These are phyloP conservation scores for Pleodorina starrii DNA, from an alignment of 139 green algal species.

Conservation along the genomic window DNA sequence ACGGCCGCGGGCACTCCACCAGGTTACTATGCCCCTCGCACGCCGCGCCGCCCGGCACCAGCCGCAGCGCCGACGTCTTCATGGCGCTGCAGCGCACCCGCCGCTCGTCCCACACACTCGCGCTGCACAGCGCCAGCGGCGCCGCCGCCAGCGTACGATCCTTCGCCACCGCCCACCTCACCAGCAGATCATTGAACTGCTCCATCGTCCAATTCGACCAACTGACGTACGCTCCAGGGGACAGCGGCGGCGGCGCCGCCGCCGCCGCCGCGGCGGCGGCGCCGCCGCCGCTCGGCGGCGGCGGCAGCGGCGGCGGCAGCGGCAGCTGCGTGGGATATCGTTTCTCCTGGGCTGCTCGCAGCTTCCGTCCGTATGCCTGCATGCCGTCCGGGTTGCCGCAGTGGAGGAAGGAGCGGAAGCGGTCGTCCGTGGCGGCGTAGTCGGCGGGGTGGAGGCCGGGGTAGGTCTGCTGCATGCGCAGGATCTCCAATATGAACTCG, in stretches of 20 bases:
- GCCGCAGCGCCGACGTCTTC: too few species aligned
- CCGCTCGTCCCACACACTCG: neutral
- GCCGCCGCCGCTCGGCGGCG: too few species aligned
- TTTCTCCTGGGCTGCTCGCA: neutral
- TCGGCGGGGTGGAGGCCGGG: constrained; percentile 20
- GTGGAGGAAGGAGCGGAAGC: constrained; percentile 9
- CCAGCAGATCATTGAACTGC: neutral
- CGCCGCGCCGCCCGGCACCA: constrained; percentile 2
- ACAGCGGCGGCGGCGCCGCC: too few species aligned
- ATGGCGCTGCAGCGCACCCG: neutral
- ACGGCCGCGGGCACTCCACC: neutral
- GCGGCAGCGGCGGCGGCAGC: neutral
- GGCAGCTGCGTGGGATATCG: neutral
- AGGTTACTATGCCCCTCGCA: neutral
- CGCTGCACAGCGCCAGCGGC: constrained; percentile 33
- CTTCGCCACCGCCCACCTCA: neutral
- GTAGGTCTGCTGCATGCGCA: constrained; percentile 50
- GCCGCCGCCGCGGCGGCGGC: neutral
- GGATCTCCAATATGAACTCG: constrained; percentile 43
- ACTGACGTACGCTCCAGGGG: too few species aligned
- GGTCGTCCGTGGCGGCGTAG: constrained; percentile 16
- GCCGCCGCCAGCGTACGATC: neutral
- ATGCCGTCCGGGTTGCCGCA: constrained; percentile 24
- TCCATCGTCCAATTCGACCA: neutral
- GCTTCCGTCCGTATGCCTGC: constrained; percentile 34